These are phyloP conservation scores for Pichia inconspicua DNA, from an alignment of 1,139 yeast species.

Conservation along the genomic window DNA sequence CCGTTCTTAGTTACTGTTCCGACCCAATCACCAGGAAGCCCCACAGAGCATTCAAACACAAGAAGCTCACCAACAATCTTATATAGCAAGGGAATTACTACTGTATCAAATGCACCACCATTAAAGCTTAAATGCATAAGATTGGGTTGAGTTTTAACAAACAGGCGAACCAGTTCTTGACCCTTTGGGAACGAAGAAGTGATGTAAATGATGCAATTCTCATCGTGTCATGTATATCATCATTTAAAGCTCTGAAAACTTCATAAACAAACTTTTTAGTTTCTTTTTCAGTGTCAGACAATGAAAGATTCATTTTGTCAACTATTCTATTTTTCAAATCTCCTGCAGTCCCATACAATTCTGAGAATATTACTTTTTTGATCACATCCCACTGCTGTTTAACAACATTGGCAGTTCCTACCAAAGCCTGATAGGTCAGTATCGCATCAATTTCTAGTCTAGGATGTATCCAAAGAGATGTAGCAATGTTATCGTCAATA, in stretches of 20 bases:
- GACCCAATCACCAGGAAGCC: conserved; percentile 8
- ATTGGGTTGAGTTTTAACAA: conserved; percentile 18
- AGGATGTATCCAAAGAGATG: conserved; percentile 28
- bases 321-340: conserved; percentile 16
- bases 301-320: conserved; percentile 16
- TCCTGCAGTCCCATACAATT: conserved; percentile 15
- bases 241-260: conserved; percentile 15
- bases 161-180: conserved; percentile 20
- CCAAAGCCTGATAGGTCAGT: conserved; percentile 22
- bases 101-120: conserved; percentile 22
- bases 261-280: conserved; percentile 10
- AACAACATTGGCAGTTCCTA: conserved; percentile 19
- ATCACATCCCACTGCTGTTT: conserved; percentile 17
- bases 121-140: conserved; percentile 20
- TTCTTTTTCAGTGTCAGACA: conserved; percentile 1
- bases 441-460: conserved; percentile 24
- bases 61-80: conserved; percentile 24
- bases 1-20: conserved; percentile 11
- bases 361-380: conserved; percentile 23
- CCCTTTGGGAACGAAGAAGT: conserved; percentile 12
- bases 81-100: conserved; percentile 22
- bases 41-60: conserved; percentile 16
- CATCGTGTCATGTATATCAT: neutral
- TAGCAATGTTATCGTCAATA: conserved; percentile 10
- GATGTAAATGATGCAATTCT: conserved; percentile 9